Conservation (phyloP, 805 yeast species). For the Teunomyces kruisii region DNA sequence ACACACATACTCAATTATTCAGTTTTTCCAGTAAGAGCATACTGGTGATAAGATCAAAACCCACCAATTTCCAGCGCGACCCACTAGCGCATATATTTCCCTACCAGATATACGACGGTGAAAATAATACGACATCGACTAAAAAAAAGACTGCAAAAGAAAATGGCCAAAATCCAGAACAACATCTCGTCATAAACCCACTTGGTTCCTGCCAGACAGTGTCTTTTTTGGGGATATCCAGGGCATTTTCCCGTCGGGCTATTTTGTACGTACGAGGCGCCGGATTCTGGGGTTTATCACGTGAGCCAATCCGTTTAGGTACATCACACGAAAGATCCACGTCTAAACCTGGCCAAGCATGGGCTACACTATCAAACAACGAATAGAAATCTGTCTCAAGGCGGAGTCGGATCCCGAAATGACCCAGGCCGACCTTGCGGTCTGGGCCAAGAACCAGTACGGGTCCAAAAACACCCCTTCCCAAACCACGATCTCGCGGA, state of each 20-base stretch:
- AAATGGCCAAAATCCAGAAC: too few relatives aligned
- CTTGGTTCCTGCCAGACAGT: too few relatives aligned
- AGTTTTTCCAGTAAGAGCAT: background rate
- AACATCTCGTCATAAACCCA: too few relatives aligned
- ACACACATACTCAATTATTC: too few relatives aligned
- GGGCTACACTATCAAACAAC: constrained; percentile 62
- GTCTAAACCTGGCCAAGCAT: constrained; percentile 18
- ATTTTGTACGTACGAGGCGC: background rate
- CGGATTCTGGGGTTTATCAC: background rate
- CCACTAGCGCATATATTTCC: background rate
- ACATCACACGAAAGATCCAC: background rate
- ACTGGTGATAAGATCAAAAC: background rate
- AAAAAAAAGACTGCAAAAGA: too few relatives aligned
- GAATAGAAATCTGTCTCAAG: constrained; percentile 65
- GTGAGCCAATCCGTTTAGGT: background rate
- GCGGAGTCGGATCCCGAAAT: constrained; percentile 66
- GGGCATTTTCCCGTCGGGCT: background rate
- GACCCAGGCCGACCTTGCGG: constrained; percentile 66
- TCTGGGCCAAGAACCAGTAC: constrained; percentile 60
- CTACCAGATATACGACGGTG: too few relatives aligned
- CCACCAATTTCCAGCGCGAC: background rate
- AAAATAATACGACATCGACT: too few relatives aligned
- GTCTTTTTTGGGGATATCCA: background rate
- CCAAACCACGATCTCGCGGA: constrained; percentile 65
- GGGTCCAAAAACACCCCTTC: constrained; percentile 56